Base-by-base conservation (phyloP, 768 basidiomycete species). In the Pleurotus cornucopiae region DNA sequence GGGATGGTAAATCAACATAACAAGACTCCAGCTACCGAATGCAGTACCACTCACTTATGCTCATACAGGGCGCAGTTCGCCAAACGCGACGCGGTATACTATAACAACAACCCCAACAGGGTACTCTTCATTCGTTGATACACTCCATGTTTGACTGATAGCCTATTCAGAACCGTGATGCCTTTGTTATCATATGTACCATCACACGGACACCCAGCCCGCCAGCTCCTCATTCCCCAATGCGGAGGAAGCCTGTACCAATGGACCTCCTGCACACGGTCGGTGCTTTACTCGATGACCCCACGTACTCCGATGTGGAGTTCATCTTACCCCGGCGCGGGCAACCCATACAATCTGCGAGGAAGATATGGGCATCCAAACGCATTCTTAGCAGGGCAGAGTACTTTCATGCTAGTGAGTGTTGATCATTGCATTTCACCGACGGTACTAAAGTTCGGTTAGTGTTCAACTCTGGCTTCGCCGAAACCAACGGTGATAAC, bases 281-380 rank as follows among this genome's bases (percentile, higher is more conserved):
- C n/a, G 92, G 91, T 4, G 70, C 76, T 30, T 71, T 94, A 21
- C 73, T 94, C 7, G 86, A 94, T 62, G 88, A 94, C 62, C 88
- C 88, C n/a, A 65, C 80, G 11, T 94, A 93, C 62, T 91, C 91
- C 5, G 91, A 94, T 62, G 82, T 94, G 14, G 85, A 88, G 66
- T 94, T 94, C 60, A 72, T 92, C 16, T 71, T 94, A 26, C 88
- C 88, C 0, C 63, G 67, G 48, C 67, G 71, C 45, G 64, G 66
- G 2, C 70, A 73, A 43, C 71, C 71, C 30, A 64, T 75, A 34
- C 67, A 68, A 20, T 67, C 73, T 23, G 70, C 71, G 13, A 67
- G 69, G 20, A 74, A 70, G 41, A 88, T 94, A 60, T 88, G 82
- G 66, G 91, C 91, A 1, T 82, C 83, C 44, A 82, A 79, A 60